Evolutionary conservation across 2,329 filamentous ascomycete genomes (phyloP), one percentile per base, ranked within the genome.

Genomic region (Aspergillus pseudoviridinutans): DNA sequence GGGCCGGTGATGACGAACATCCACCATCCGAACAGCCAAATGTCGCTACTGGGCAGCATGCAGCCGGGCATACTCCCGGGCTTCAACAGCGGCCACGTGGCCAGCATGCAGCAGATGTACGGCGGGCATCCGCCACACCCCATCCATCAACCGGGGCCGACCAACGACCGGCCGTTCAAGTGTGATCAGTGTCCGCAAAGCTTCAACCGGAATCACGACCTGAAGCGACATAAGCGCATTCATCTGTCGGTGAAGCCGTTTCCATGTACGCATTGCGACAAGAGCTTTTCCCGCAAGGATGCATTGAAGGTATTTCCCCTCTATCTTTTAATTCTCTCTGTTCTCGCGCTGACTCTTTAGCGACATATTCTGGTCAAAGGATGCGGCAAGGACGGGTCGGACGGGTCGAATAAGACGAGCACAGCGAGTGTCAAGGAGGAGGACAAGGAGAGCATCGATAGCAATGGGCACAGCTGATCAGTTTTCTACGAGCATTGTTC

Each of bases 211-310:
- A 97, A 97, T 64, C 94, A 97, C 70, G 94, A 97, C 70, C 76
- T 97, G 66, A 99, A 99, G 77, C 84, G 94, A 53, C 94, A 99
- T 74, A 96, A 96, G 80, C 82, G 92, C 51, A 97, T 97, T 58
- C 94, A 99, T 74, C 77, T 97, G 57, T 90, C 92, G 0, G 91
- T 97, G 44, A 99, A 99, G 80, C 94, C 94, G 0, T 97, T 93
- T 73, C 92, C 92, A 0, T 99, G 94, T 73, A 85, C 80, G 6
- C 88, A 89, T 68, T 99, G 94, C 72, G 92, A 96, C 60, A 97
- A 97, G 83, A 94, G 90, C 71, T 99, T 99, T 70, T 97, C 92
- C 3, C 84, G 94, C 58, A 97, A 97, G 73, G 94, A 97, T 75
- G 94, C 94, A 9, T 80, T 99, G 29, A 97, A 97, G 90, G 94